Evolutionary conservation across 179 eudicot species (phyloP).

Genomic region (Patellifolia procumbens): DNA sequence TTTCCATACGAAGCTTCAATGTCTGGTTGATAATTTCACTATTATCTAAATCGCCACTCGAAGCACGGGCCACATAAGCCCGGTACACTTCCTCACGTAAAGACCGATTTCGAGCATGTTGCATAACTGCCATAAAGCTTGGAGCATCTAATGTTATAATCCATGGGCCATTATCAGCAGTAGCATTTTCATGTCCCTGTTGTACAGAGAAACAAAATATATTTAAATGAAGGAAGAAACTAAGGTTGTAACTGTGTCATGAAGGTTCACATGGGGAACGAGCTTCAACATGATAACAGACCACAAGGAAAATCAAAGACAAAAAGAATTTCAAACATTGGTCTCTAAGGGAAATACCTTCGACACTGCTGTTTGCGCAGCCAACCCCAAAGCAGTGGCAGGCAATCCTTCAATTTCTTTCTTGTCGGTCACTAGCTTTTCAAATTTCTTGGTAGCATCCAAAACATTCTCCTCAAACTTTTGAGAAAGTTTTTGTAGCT

Average conservation of each 20-base stretch:
- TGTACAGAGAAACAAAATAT: background rate
- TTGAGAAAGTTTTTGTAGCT: conserved; percentile 70
- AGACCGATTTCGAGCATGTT: conserved; percentile 77
- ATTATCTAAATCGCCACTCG: conserved; percentile 90
- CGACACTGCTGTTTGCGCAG: conserved; percentile 92
- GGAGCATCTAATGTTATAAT: conserved; percentile 93
- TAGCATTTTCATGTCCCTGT: conserved; percentile 97
- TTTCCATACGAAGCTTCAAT: conserved; percentile 82
- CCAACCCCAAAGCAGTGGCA: conserved; percentile 85
- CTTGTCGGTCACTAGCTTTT: conserved; percentile 77
- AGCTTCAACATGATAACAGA: conserved; percentile 5
- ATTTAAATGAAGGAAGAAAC: background rate
- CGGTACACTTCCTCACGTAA: conserved; percentile 95
- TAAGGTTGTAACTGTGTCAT: background rate
- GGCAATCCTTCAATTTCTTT: conserved; percentile 92
- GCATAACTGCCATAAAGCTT: conserved; percentile 86
- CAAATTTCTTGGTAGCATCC: conserved; percentile 97
- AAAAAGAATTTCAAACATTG: background rate
- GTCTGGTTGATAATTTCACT: conserved; percentile 77
- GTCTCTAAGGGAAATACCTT: conserved; percentile 49
- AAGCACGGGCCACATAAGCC: conserved; percentile 89
- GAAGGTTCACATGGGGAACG: background rate
- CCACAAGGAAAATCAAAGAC: background rate
- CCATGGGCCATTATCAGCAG: conserved; percentile 97
- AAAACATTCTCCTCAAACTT: conserved; percentile 92